Evolutionary conservation across 2,329 filamentous ascomycete species (phyloP).

Genomic region (Fusarium devonianum): DNA sequence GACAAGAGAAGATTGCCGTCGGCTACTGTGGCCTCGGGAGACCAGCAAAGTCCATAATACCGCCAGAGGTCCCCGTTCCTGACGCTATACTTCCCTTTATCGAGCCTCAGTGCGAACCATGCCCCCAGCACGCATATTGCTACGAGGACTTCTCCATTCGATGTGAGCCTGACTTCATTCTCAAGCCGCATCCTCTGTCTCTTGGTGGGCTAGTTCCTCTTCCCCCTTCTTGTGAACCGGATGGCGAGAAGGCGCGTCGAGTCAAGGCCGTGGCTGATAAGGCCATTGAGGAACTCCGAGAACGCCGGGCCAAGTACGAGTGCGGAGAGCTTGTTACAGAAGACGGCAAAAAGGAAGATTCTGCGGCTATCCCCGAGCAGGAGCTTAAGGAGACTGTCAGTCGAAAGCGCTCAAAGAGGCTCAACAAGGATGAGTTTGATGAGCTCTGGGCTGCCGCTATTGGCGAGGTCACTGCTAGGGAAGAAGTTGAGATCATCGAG

Average conservation of each 20-base stretch:
- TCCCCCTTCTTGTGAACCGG: constrained; percentile 90
- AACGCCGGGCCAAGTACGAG: constrained; percentile 87
- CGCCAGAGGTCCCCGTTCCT: constrained; percentile 65
- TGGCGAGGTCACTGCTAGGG: constrained; percentile 70
- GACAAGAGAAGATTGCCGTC: constrained; percentile 94
- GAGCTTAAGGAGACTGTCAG: constrained; percentile 80
- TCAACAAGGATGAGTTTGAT: constrained; percentile 89
- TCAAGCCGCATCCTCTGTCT: constrained; percentile 83
- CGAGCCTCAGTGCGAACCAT: constrained; percentile 85
- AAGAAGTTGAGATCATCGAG: constrained; percentile 63
- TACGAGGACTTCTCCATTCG: constrained; percentile 77
- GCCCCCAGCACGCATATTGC: constrained; percentile 89
- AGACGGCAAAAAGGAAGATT: constrained; percentile 64
- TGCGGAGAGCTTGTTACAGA: constrained; percentile 77
- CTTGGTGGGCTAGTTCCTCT: constrained; percentile 82
- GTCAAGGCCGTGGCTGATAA: constrained; percentile 88
- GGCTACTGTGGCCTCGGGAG: constrained; percentile 91
- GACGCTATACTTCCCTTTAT: constrained; percentile 74
- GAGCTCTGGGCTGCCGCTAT: constrained; percentile 81
- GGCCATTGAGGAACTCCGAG: constrained; percentile 84
- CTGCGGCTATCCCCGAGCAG: constrained; percentile 68
- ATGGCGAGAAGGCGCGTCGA: constrained; percentile 87
- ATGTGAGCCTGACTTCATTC: constrained; percentile 87
- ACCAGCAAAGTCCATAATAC: constrained; percentile 60
- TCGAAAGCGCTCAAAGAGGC: constrained; percentile 79